Evolutionary conservation across 108 stramenopile genomes (phyloP).

Genomic region (Stephanodiscus triporus): DNA sequence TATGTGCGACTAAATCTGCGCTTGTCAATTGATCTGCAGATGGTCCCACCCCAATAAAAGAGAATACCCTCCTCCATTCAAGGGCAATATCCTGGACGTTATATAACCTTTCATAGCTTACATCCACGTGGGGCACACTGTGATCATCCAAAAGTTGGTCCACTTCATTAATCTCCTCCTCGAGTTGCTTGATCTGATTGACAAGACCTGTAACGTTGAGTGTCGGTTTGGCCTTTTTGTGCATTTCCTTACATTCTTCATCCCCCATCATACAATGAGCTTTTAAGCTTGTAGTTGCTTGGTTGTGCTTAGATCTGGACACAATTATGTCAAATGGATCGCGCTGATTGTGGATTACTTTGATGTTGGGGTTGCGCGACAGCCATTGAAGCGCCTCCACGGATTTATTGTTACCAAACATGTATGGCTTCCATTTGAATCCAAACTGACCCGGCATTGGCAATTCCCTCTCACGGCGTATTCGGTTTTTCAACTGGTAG

Average conservation of each 20-base stretch:
- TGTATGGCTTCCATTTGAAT: neutral
- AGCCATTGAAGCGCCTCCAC: neutral
- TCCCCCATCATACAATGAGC: conserved; percentile 14
- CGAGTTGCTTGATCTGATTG: neutral
- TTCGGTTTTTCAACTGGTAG: neutral
- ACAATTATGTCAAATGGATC: neutral
- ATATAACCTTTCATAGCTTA: conserved; percentile 4
- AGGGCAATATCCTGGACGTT: neutral
- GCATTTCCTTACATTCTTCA: neutral
- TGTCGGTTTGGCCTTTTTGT: neutral
- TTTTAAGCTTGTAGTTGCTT: neutral
- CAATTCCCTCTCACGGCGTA: neutral
- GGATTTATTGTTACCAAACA: neutral
- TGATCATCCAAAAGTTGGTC: neutral
- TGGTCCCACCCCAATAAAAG: conserved; percentile 20
- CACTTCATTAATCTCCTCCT: neutral
- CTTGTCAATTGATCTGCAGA: conserved; percentile 1
- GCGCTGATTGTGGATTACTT: neutral
- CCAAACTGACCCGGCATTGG: neutral
- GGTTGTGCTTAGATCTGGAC: neutral
- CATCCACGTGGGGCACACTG: conserved; percentile 2
- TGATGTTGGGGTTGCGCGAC: neutral
- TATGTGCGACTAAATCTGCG: neutral
- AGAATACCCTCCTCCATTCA: conserved; percentile 16
- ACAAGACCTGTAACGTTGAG: neutral